Base-by-base conservation (phyloP, 495 filamentous ascomycete genomes). In the Podospora tetraspora region DNA sequence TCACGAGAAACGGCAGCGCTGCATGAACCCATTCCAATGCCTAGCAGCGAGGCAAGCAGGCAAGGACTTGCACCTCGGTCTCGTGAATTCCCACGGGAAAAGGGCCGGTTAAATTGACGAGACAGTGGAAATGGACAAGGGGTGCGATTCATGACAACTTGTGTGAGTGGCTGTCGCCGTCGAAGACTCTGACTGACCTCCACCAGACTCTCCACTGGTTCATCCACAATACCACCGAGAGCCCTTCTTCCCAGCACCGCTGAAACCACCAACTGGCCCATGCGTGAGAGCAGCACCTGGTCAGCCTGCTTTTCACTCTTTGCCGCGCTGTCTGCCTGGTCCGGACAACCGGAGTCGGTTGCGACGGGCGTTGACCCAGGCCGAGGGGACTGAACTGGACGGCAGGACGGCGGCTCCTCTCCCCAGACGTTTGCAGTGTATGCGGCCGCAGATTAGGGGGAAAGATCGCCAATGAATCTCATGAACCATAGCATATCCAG, bases 191-290 rank as follows among this genome's bases (percentile, higher is more conserved):
- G 43, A 8, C 43, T n/a, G 43, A n/a, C 43, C 43, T 52, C 62
- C 67, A 65, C 63, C 19, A 21, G 32, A 16, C 59, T 11, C 64
- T 59, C 70, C 68, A 70, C 66, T 52, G 5, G 61, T 30, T n/a
- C 68, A 72, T 70, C 72, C 72, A 74, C 70, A 72, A 65, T 68
- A 67, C 30, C 68, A 63, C 70, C 70, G 68, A 72, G 43, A 19
- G 6, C 19, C 6, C 43, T 52, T 52, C 43, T 52, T 52, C 43
- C 43, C 43, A 52, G 43, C 43, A 52, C 43, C 43, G 43, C 43
- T n/a, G 43, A 52, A 52, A 52, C 43, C 43, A 70, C 58, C 34
- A 19, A 3, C 27, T 29, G 59, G 59, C 59, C 23, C 23, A 24
- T 29, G 59, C 59, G 21, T 23, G 43, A 52, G 56, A 37, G 65